Conservation (phyloP, 2,329 filamentous ascomycete species). For the Phoma sp. region DNA sequence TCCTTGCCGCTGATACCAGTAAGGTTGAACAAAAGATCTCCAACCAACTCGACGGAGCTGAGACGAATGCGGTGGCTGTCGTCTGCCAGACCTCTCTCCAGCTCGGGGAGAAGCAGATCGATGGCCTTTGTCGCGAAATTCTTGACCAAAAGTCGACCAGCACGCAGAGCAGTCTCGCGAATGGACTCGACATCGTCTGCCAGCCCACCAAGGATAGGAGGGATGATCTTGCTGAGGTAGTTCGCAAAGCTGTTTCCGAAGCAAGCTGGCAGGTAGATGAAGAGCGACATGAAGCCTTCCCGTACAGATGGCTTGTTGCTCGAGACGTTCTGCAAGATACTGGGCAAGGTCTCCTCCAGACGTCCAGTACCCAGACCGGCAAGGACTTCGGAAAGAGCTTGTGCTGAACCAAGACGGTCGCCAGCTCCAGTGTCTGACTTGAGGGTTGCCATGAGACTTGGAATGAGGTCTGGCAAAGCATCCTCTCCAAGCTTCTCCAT, state of each 20-base stretch:
- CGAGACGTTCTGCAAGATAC: slow-evolving; percentile 93
- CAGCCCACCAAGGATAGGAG: slow-evolving; percentile 89
- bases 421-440: slow-evolving; percentile 97
- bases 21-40: slow-evolving; percentile 95
- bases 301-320: slow-evolving; percentile 89
- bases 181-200: slow-evolving; percentile 97
- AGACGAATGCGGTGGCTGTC: slow-evolving; percentile 97
- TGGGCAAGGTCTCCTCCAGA: slow-evolving; percentile 93
- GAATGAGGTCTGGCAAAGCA: slow-evolving; percentile 93
- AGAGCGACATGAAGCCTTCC: slow-evolving; percentile 99
- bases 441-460: slow-evolving; percentile 95
- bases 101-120: slow-evolving; percentile 89
- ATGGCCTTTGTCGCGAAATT: slow-evolving; percentile 97
- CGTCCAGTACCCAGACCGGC: slow-evolving; percentile 91
- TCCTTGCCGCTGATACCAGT: slow-evolving; percentile 86
- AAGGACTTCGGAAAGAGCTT: slow-evolving; percentile 94
- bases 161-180: slow-evolving; percentile 92
- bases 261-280: slow-evolving; percentile 98
- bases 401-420: slow-evolving; percentile 92
- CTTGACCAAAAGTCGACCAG: slow-evolving; percentile 93
- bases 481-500: slow-evolving; percentile 98
- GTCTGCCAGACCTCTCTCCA: slow-evolving; percentile 95
- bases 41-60: slow-evolving; percentile 96
- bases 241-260: slow-evolving; percentile 98
- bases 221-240: slow-evolving; percentile 94